These are phyloP conservation scores for Iberis pinnata DNA, from an alignment of 345 rosid genomes.

Conservation along the genomic window DNA sequence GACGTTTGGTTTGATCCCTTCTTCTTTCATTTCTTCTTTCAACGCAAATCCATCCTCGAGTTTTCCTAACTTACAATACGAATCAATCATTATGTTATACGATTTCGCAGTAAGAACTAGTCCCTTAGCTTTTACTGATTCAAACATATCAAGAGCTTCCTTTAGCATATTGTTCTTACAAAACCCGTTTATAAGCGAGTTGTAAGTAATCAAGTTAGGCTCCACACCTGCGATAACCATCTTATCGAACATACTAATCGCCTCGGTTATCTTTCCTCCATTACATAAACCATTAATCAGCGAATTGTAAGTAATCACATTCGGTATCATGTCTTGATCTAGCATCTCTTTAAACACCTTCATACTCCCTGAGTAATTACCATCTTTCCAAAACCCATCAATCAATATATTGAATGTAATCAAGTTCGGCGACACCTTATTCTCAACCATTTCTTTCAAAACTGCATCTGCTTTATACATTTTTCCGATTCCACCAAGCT, in stretches of 20 bases:
- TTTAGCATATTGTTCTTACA: slow-evolving; percentile 54
- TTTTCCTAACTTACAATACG: slow-evolving; percentile 53
- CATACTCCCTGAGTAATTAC: slow-evolving; percentile 40
- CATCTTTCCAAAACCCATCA: slow-evolving; percentile 78
- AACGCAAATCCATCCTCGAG: slow-evolving; percentile 49
- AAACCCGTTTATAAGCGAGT: slow-evolving; percentile 58
- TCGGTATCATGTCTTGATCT: slow-evolving; percentile 47
- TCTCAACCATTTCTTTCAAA: slow-evolving; percentile 62
- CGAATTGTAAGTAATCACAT: slow-evolving; percentile 52
- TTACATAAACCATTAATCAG: slow-evolving; percentile 50
- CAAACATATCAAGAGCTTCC: slow-evolving; percentile 50
- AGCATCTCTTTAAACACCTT: slow-evolving; percentile 63
- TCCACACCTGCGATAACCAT: slow-evolving; percentile 49
- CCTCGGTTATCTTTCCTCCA: slow-evolving; percentile 48
- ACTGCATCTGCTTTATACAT: slow-evolving; percentile 68
- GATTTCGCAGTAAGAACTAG: slow-evolving; percentile 39
- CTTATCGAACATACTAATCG: slow-evolving; percentile 40
- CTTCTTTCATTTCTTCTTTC: slow-evolving; percentile 39
- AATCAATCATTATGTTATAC: slow-evolving; percentile 64
- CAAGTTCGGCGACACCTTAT: slow-evolving; percentile 40
- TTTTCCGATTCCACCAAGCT: slow-evolving; percentile 54
- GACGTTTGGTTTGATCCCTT: slow-evolving; percentile 41
- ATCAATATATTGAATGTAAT: slow-evolving; percentile 70
- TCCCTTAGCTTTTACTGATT: slow-evolving; percentile 37
- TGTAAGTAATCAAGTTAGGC: slow-evolving; percentile 55